Evolutionary conservation across 2,329 filamentous ascomycete species (phyloP), one percentile per base, ranked within the genome.

Genomic region (Alternaria postmessia): DNA sequence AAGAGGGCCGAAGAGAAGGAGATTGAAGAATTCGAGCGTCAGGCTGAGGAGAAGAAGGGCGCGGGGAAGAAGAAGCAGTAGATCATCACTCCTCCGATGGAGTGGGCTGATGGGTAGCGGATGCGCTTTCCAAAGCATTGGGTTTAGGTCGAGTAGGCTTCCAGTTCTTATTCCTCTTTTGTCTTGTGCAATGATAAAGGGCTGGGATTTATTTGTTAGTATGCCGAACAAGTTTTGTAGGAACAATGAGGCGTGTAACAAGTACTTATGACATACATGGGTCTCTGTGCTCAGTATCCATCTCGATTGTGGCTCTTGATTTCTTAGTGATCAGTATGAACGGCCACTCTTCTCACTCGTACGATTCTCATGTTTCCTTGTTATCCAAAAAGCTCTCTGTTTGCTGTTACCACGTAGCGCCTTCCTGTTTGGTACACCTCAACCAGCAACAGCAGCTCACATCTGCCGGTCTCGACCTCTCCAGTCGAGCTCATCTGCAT

Each of bases 1-100:
- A 94, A 98, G 86, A 87, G 92, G 76, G 96, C 96, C 82, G 94
- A 98, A 80, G 85, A 86, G 73, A 91, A 94, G 77, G 94, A 97
- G 79, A 84, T 86, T 57, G 88, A 87, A 74, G 86, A 88, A 75
- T 84, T 90, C 65, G 86, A 89, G 79, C 81, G 79, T 71, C 77
- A 78, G 59, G 71, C 68, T 36, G 70, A 65, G 32, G 73, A 75
- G 63, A 72, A 71, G 67, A 77, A 76, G 67, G 62, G 44, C 3
- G 63, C 63, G 41, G 72, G 72, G 0, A 76, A 76, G 67, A 78
- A 78, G 74, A 78, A 76, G 72, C 72, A 76, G 62, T 74, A 61
- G 47, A 18, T 20, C n/a, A 7, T 7, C 16, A 42, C 20, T 39
- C 22, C 42, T 49, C 20, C 46, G 24, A 28, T 18, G 20, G 47